A percentile compares a stretch with the other conserved stretches of the same genome.
phyloP scores from a whole-genome alignment of 148 eudicot genomes.

The Fagopyrum homotropicum region DNA sequence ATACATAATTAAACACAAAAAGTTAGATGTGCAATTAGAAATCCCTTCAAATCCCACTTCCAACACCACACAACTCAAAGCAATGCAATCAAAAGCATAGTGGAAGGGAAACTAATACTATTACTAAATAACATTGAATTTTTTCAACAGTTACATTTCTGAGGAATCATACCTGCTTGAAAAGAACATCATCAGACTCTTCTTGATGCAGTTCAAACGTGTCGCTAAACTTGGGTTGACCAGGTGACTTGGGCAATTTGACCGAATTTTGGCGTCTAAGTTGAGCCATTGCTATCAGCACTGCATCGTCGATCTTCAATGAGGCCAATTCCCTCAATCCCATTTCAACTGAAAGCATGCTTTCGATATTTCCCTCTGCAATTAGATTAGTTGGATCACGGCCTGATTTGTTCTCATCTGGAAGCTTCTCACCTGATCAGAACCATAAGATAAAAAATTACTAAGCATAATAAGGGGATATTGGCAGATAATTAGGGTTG shows the following conservation, averaged over 20 bases:
- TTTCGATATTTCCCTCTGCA: constrained; percentile 95
- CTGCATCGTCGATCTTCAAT: constrained; percentile 97
- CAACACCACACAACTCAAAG: constrained; percentile 67
- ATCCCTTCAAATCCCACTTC: constrained; percentile 48
- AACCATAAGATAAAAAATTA: background rate
- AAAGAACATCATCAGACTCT: constrained; percentile 84
- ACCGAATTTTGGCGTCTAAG: constrained; percentile 62
- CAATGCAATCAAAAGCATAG: constrained; percentile 17
- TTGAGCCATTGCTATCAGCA: constrained; percentile 67
- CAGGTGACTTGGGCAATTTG: constrained; percentile 50
- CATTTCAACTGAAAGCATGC: constrained; percentile 98
- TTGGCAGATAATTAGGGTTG: too few relatives aligned
- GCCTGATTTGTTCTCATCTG: constrained; percentile 51
- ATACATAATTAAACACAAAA: too few relatives aligned
- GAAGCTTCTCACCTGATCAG: constrained; percentile 43
- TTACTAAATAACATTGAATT: background rate
- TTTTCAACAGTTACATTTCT: background rate
- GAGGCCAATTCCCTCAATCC: constrained; percentile 90
- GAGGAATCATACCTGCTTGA: constrained; percentile 64
- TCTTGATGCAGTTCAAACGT: constrained; percentile 78
- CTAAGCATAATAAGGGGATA: background rate
- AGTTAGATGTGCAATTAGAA: too few relatives aligned
- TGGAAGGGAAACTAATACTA: too few relatives aligned
- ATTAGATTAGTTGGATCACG: constrained; percentile 66
- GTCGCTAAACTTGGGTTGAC: constrained; percentile 62